A percentile compares a stretch with the other conserved stretches of the same genome.
Conservation (phyloP, 306 rosid species). For the Glycine latifolia region DNA sequence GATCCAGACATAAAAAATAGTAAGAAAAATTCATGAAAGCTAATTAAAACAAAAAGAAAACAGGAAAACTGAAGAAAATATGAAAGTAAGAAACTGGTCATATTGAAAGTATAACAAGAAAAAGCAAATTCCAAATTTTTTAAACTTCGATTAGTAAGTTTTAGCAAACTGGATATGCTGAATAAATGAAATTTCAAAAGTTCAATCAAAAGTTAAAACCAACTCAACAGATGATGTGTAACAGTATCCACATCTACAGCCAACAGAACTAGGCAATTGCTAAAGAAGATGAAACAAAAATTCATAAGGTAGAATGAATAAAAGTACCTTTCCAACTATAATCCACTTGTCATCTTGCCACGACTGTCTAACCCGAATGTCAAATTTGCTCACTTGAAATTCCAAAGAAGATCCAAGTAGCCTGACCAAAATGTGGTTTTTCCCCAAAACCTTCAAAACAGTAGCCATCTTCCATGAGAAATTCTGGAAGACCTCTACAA, state of each 20-base stretch:
- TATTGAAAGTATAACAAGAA: constrained; percentile 40
- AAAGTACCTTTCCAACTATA: constrained; percentile 78
- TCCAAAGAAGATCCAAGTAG: constrained; percentile 83
- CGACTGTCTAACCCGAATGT: constrained; percentile 79
- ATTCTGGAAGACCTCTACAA: constrained; percentile 78
- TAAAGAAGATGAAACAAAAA: constrained; percentile 19
- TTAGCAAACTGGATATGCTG: constrained; percentile 29
- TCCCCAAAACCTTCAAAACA: constrained; percentile 72
- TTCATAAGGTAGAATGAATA: constrained; percentile 32
- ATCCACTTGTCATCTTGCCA: constrained; percentile 86
- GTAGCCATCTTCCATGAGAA: constrained; percentile 91
- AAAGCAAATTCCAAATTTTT: neutral
- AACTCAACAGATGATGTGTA: constrained; percentile 22
- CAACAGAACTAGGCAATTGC: constrained; percentile 31
- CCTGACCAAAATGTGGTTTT: constrained; percentile 66
- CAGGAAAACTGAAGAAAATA: constrained; percentile 1
- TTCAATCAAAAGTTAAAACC: constrained; percentile 43
- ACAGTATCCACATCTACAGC: constrained; percentile 31
- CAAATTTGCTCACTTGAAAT: constrained; percentile 69
- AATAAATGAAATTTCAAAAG: constrained; percentile 36
- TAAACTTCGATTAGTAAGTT: constrained; percentile 8
- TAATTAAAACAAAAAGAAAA: neutral
- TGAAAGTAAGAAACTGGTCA: constrained; percentile 15
- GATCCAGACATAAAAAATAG: constrained; percentile 14
- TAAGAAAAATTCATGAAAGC: constrained; percentile 34